Base-by-base conservation (phyloP, 176 grass and related monocot genomes). In the Guadua angustifolia region DNA sequence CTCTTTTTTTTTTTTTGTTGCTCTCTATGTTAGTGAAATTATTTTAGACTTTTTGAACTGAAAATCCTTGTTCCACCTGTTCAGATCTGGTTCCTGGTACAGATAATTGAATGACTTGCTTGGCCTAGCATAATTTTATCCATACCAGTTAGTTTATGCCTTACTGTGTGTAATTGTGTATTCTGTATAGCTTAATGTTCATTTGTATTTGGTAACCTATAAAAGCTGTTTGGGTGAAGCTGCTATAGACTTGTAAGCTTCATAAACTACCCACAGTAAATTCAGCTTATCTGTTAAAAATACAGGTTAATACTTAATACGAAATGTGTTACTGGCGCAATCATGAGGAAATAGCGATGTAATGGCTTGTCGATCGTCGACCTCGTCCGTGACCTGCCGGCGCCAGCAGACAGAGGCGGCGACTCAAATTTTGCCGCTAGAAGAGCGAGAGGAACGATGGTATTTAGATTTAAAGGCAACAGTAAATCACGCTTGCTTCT, bases 151-250 rank as follows among this genome's bases (percentile, higher is more conserved):
- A 36, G 16, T 4, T 43, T 43, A 9, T 43, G 42, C 42, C 42
- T 53, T 52, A 52, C 18, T 33, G 24, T 49, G 6, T 38, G 6
- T n/a, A 24, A 25, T n/a, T 25, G 10, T 60, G 22, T 60, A 25
- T n/a, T 25, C 4, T 60, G 22, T 60, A 12, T 22, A 64, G 24
- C 40, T 73, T 64, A 52, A 66, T 52, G 19, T 74, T 52, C 36
- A 56, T 69, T 74, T 36, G 9, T 51, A 64, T 62, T 62, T 62
- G 25, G 24, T 62, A 29, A 64, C 43, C 26, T 63, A 75, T 75
- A 32, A 66, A 21, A 71, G 22, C 3, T 67, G 21, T 55, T 42
- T 75, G 33, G 55, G 8, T 53, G 55, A 43, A 68, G 62, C 7
- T 2, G n/a, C 19, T 53, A 19, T 53, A 17, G 35, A 81, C 3